Evolutionary conservation across 768 basidiomycete genomes (phyloP).

Genomic region (Botryobasidium botryosum): DNA sequence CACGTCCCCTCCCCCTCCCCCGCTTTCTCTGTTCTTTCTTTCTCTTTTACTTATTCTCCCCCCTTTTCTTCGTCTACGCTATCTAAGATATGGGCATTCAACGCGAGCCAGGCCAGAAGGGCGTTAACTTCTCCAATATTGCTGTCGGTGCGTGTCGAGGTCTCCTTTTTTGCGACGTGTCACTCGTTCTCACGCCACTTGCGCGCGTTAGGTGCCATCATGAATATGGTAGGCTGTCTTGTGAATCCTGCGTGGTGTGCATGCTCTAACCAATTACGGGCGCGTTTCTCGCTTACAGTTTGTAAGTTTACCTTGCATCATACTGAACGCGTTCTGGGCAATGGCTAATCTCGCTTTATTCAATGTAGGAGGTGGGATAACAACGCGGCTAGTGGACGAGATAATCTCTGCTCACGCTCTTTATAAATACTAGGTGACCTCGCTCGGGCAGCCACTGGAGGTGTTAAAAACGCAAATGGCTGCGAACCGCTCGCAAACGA

Average conservation of each 20-base stretch:
- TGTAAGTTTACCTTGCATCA: slow-evolving; percentile 2
- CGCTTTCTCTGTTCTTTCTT: neutral
- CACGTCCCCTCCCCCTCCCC: neutral
- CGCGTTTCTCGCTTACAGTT: slow-evolving; percentile 6
- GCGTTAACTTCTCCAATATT: slow-evolving; percentile 87
- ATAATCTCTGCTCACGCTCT: too few relatives aligned
- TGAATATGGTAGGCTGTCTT: slow-evolving; percentile 79
- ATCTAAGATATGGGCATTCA: slow-evolving; percentile 10
- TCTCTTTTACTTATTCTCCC: neutral
- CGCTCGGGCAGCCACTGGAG: slow-evolving; percentile 93
- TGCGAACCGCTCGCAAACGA: slow-evolving; percentile 81
- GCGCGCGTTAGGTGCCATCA: slow-evolving; percentile 62
- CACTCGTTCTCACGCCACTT: slow-evolving; percentile 12
- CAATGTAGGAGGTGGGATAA: slow-evolving; percentile 8
- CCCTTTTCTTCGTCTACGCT: neutral
- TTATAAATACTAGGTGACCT: slow-evolving; percentile 83
- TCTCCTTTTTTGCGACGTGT: slow-evolving; percentile 8
- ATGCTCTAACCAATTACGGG: slow-evolving; percentile 3
- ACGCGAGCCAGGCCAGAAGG: slow-evolving; percentile 76
- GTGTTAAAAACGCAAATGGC: slow-evolving; percentile 99
- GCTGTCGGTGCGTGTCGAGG: slow-evolving; percentile 56
- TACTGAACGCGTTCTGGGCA: neutral
- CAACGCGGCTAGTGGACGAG: too few relatives aligned
- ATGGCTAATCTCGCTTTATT: neutral
- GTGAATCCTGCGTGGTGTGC: slow-evolving; percentile 2